Evolutionary conservation across 106 monocot genomes (phyloP), one percentile per base, ranked within the genome.

Genomic region (Triglochin maritima): DNA sequence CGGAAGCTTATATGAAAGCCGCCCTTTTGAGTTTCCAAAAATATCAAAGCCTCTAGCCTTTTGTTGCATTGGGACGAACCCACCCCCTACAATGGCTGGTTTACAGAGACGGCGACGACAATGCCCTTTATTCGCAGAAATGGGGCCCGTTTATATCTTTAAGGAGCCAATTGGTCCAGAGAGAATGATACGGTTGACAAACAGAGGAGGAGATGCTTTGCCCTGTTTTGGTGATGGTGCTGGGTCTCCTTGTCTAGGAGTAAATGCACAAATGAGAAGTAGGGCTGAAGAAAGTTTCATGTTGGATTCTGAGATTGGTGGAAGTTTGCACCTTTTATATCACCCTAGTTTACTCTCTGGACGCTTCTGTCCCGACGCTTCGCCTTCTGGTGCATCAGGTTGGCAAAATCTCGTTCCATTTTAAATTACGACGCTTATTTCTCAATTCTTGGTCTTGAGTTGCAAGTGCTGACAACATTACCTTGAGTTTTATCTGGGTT

Each of bases 131-230:
- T 98, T 98, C 81, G 92, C 86, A 15, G 98, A 98, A 71, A 88
- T 92, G 98, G 98, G 92, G 2, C 86, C 98, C 47, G 54, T 98
- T 58, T 98, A 98, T 77, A 86, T 92, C 59, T 98, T 98, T 64
- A 98, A 86, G 77, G 98, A 98, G 63, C 81, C 91, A 13, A 82
- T 92, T 69, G 98, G 98, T 9, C 68, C 75, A 17, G 98, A 98
- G 59, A 80, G 76, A 50, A 98, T 98, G 92, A 56, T 62, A 11
- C 79, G 86, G 13, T 69, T 92, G 63, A 88, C 98, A 64, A 68
- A 67, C 2, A 78, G 92, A 54, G 92, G 98, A 70, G 88, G 88
- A 50, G 92, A 98, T 84, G 62, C 72, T 29, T 60, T 98, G 60
- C 88, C 98, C 65, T 77, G 72, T 79, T 98, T 98, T 73, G 88